These are phyloP conservation scores for Neostapfia colusana DNA, from an alignment of 176 grass and related monocot species.

Conservation along the genomic window DNA sequence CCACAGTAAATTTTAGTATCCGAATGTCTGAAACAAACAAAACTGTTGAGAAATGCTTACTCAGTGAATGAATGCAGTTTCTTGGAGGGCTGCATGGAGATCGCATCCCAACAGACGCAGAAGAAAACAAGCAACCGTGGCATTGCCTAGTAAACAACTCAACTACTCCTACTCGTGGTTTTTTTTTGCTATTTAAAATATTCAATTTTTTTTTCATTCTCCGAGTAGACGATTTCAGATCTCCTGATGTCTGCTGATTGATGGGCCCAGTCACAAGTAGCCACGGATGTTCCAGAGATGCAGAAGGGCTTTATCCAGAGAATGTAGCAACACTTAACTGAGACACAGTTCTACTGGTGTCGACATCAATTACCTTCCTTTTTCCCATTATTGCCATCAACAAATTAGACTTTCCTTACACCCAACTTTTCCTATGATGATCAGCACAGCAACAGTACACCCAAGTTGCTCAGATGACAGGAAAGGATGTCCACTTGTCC, in stretches of 20 bases:
- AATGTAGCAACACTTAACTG: constrained; percentile 29
- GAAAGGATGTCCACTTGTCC: constrained; percentile 30
- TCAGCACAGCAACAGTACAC: constrained; percentile 27
- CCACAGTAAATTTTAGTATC: neutral
- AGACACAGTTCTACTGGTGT: constrained; percentile 25
- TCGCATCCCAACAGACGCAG: neutral
- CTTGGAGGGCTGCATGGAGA: neutral
- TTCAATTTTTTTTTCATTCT: neutral
- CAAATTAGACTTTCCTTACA: constrained; percentile 29
- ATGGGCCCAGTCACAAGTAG: constrained; percentile 24
- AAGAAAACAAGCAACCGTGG: constrained; percentile 17
- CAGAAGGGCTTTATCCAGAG: constrained; percentile 26
- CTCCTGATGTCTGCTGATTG: neutral
- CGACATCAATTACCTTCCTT: constrained; percentile 22
- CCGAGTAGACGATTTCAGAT: constrained; percentile 11
- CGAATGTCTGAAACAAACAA: neutral
- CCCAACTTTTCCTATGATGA: constrained; percentile 31
- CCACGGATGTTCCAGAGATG: constrained; percentile 6
- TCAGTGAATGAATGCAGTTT: neutral
- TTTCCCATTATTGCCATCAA: constrained; percentile 38
- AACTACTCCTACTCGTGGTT: neutral
- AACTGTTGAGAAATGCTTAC: neutral
- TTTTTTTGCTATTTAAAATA: neutral
- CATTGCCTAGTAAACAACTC: constrained; percentile 24
- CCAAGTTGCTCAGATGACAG: constrained; percentile 26